Percentiles rank a stretch among this genome's conserved stretches.
These are phyloP conservation scores for rapeseed (Brassica napus) DNA, from an alignment of 345 rosid species.

Conservation along the genomic window Da-Ae NC_063450.1:32562001-32562500, in stretches of 20 bases:
- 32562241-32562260: conserved; percentile 25
- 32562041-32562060: conserved; percentile 29
- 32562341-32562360: conserved; percentile 10
- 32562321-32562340: not conserved
- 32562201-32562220: not conserved
- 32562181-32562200: conserved; percentile 8
- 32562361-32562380: not conserved
- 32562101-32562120: not conserved
- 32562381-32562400: conserved; percentile 7
- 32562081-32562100: conserved; percentile 20
- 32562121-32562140: not conserved
- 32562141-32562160: conserved; percentile 16
- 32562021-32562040: conserved; percentile 25
- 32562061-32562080: conserved; percentile 21
- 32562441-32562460: conserved; percentile 35
- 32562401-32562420: not conserved
- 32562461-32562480: conserved; percentile 31
- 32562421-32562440: conserved; percentile 13
- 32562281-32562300: not conserved
- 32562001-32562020: conserved; percentile 23
- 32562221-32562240: conserved; percentile 29
- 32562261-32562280: conserved; percentile 19
- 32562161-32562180: conserved; percentile 39
- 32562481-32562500: conserved; percentile 23
- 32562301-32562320: not conserved